Evolutionary conservation across 352 stramenopile genomes (phyloP).

Genomic region (Phytophthora cryptogea): DNA sequence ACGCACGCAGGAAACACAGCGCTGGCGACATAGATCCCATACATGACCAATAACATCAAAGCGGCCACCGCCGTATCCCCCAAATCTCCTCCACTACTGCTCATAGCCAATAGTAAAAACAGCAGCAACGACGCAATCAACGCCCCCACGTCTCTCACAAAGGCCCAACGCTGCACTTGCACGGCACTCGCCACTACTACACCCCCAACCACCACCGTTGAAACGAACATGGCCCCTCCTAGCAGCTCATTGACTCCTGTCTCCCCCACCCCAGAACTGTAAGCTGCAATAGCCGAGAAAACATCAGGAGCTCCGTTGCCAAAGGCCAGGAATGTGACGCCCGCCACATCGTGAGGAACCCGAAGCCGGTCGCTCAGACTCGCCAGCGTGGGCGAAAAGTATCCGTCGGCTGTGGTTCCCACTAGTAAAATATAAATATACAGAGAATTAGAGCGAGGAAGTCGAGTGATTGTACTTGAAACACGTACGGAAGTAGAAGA

Average conservation of each 20-base stretch:
- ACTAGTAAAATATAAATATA: constrained; percentile 55
- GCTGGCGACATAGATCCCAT: constrained; percentile 62
- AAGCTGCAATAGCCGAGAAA: constrained; percentile 91
- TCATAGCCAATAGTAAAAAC: constrained; percentile 43
- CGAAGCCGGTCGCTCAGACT: constrained; percentile 92
- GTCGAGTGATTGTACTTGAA: background rate
- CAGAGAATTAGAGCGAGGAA: constrained; percentile 9
- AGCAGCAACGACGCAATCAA: constrained; percentile 55
- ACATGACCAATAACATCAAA: constrained; percentile 54
- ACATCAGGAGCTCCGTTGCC: constrained; percentile 98
- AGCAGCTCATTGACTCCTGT: constrained; percentile 93
- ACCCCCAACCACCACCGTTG: constrained; percentile 90
- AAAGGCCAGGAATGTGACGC: constrained; percentile 97
- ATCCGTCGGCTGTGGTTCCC: constrained; percentile 97
- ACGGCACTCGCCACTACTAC: constrained; percentile 81
- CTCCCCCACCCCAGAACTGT: constrained; percentile 68
- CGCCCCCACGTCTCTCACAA: constrained; percentile 64
- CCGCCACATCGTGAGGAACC: constrained; percentile 92
- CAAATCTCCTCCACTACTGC: constrained; percentile 20
- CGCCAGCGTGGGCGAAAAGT: constrained; percentile 96
- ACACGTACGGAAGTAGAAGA: constrained; percentile 85
- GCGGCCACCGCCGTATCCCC: constrained; percentile 29
- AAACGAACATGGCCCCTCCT: constrained; percentile 93
- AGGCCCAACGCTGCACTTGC: constrained; percentile 66
- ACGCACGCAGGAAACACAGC: constrained; percentile 65